Conservation (phyloP, 108 stramenopile species). For the Nitzschia inconspicua region DNA sequence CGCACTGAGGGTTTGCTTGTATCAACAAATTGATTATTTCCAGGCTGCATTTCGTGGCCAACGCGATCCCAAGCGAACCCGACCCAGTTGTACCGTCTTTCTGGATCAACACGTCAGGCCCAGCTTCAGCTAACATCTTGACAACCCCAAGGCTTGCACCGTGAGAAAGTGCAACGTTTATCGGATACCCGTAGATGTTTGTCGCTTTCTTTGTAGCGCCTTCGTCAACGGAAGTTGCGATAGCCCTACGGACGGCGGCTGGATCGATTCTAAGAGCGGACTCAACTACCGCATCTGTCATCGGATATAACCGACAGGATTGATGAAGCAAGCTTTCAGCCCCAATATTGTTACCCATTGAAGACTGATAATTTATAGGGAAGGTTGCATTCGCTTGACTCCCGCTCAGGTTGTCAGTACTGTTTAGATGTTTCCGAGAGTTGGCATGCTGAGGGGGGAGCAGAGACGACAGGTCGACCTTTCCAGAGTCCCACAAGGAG, state of each 20-base stretch:
- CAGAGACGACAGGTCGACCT: constrained; percentile 12
- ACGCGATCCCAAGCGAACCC: constrained; percentile 28
- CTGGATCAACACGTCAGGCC: constrained; percentile 31
- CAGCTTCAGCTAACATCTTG: constrained; percentile 27
- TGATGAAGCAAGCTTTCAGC: constrained; percentile 23
- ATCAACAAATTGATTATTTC: constrained; percentile 26
- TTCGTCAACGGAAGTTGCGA: constrained; percentile 12
- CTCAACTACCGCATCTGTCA: constrained; percentile 35
- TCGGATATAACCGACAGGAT: constrained; percentile 40
- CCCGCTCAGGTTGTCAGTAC: not conserved
- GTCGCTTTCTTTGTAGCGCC: constrained; percentile 4
- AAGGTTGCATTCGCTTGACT: too few species aligned
- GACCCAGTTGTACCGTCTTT: constrained; percentile 34
- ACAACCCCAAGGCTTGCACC: constrained; percentile 36
- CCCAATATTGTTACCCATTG: not conserved
- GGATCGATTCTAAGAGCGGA: constrained; percentile 38
- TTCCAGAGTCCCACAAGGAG: not conserved
- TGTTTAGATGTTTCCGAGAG: constrained; percentile 4
- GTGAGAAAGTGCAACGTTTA: constrained; percentile 28
- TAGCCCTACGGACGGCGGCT: constrained; percentile 27
- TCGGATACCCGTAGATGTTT: constrained; percentile 28
- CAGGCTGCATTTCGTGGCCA: constrained; percentile 9
- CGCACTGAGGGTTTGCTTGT: constrained; percentile 24
- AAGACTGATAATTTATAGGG: too few species aligned
- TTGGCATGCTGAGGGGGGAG: constrained; percentile 21